Evolutionary conservation across 257 asterid species (phyloP).

Genomic region (Nyctanthes arbortristis): DNA sequence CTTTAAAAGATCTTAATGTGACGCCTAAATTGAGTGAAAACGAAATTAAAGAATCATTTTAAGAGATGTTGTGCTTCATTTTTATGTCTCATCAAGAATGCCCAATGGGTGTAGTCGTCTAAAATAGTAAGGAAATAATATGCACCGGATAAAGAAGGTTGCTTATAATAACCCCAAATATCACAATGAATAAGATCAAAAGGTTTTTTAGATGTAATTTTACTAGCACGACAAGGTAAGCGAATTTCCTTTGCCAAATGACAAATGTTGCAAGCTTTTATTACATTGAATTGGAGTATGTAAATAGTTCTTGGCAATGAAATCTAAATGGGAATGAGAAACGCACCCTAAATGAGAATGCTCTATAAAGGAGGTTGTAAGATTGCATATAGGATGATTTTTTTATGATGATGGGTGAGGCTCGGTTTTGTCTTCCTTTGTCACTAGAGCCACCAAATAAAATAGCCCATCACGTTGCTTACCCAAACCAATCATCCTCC

Average conservation of each 20-base stretch:
- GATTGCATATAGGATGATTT: too few species aligned
- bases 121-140: background rate
- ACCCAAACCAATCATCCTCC: slow-evolving; percentile 12
- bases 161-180: background rate
- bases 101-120: background rate
- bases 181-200: background rate
- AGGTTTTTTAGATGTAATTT: background rate
- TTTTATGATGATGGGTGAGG: too few species aligned
- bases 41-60: background rate
- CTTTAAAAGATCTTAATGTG: background rate
- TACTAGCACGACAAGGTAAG: background rate
- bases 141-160: background rate
- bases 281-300: too few species aligned
- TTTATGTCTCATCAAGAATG: background rate
- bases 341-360: background rate
- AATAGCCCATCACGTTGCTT: slow-evolving; percentile 2
- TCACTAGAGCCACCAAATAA: background rate
- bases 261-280: background rate
- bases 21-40: background rate
- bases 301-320: background rate
- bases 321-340: background rate
- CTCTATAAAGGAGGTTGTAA: too few species aligned
- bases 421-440: too few species aligned
- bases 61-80: background rate
- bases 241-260: background rate